Conservation (phyloP, 2,329 filamentous ascomycete genomes). For the Podosphaera xanthii region DNA sequence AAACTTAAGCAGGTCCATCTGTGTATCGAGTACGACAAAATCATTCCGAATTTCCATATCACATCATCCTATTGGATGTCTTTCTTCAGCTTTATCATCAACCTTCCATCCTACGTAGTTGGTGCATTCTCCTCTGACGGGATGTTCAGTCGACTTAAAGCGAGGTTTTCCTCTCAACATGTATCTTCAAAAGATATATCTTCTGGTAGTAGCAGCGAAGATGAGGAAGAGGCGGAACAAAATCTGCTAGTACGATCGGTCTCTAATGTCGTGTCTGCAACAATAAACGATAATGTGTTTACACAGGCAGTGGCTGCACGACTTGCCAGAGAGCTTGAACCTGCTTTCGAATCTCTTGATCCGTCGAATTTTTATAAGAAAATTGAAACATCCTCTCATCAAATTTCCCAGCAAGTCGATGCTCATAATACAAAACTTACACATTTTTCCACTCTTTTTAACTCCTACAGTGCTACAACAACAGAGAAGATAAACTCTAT, state of each 20-base stretch:
- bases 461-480: slow-evolving; percentile 6
- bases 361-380: slow-evolving; percentile 11
- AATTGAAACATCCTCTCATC: slow-evolving; percentile 8
- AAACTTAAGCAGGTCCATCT: too few species aligned
- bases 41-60: not conserved
- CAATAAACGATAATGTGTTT: slow-evolving; percentile 11
- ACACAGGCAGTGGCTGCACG: slow-evolving; percentile 13
- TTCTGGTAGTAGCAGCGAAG: slow-evolving; percentile 1
- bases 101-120: slow-evolving; percentile 4
- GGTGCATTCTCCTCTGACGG: slow-evolving; percentile 5
- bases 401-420: slow-evolving; percentile 10
- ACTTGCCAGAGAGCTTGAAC: slow-evolving; percentile 12
- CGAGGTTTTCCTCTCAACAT: slow-evolving; percentile 1
- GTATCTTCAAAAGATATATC: slow-evolving; percentile 1
- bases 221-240: slow-evolving; percentile 8
- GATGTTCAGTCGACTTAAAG: slow-evolving; percentile 6
- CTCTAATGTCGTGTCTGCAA: slow-evolving; percentile 9
- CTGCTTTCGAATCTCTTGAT: slow-evolving; percentile 11
- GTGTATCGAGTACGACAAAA: too few species aligned
- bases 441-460: slow-evolving; percentile 8
- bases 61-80: slow-evolving; percentile 2
- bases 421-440: slow-evolving; percentile 9
- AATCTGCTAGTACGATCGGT: slow-evolving; percentile 10
- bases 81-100: slow-evolving; percentile 4
- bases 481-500: slow-evolving; percentile 11